Conservation (phyloP, 2,329 filamentous ascomycete genomes). For the Neophaeococcomyces mojaviensis region DNA sequence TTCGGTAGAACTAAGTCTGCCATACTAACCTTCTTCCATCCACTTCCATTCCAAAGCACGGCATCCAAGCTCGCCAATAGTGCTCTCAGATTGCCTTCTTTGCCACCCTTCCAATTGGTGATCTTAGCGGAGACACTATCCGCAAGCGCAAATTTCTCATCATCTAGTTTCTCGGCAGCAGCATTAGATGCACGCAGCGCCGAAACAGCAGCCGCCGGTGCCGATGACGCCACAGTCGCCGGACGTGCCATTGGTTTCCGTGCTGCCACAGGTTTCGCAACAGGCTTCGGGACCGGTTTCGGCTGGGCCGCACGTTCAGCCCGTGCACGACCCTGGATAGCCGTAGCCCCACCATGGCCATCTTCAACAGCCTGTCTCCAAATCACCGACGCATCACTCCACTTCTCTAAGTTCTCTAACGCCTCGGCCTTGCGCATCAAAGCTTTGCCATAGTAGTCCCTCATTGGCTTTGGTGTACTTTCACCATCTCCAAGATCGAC, state of each 20-base stretch:
- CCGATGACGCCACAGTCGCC: conserved; percentile 37
- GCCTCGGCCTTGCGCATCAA: conserved; percentile 92
- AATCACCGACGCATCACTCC: conserved; percentile 69
- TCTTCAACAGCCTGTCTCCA: conserved; percentile 80
- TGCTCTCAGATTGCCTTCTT: conserved; percentile 84
- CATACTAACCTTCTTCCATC: conserved; percentile 96
- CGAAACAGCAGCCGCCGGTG: conserved; percentile 64
- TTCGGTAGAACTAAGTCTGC: conserved; percentile 85
- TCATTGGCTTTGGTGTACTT: conserved; percentile 74
- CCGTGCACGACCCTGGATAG: conserved; percentile 75
- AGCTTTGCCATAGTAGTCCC: conserved; percentile 87
- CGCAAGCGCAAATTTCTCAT: conserved; percentile 82
- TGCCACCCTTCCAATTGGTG: conserved; percentile 76
- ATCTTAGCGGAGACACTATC: conserved; percentile 79
- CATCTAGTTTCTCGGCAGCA: conserved; percentile 76
- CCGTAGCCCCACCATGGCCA: conserved; percentile 76
- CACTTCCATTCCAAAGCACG: conserved; percentile 84
- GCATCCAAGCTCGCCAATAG: conserved; percentile 77
- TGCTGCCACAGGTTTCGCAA: conserved; percentile 28
- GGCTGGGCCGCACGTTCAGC: conserved; percentile 84
- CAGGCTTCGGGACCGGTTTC: conserved; percentile 27
- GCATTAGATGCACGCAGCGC: conserved; percentile 75
- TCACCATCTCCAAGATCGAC: conserved; percentile 59
- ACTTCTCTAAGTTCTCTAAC: conserved; percentile 90
- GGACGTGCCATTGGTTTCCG: conserved; percentile 55